Base-by-base conservation (phyloP, 2,329 filamentous ascomycete genomes). In the Trichophyton benhamiae region DNA sequence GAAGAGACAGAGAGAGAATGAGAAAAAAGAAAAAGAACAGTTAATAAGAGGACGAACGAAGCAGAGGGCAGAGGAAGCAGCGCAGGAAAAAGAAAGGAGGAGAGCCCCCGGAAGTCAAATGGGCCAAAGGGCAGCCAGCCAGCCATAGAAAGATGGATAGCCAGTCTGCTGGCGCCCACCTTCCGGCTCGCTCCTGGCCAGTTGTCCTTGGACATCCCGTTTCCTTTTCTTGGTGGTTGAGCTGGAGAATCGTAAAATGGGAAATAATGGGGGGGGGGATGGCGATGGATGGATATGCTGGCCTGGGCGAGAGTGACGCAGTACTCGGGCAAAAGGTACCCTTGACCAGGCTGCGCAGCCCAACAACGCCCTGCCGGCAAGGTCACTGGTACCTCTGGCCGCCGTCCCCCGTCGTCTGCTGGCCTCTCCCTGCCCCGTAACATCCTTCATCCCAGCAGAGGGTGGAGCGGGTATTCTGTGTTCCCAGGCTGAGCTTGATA, bases 391-490 rank as follows among this genome's bases (percentile, higher is more conserved):
- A 55, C 49, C 17, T 17, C 17, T 52, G 42, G n/a, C 48, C 17
- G 25, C 25, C 3, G 25, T 27, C 25, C 25, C 25, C 25, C 33
- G 33, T 11, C 33, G 33, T 36, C 33, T 36, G 33, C 27, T 25
- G 22, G 9, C 9, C 20, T 49, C 20, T 13, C 3, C 20, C 20
- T 25, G 46, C 36, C 13, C 33, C 13, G 27, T 55, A 55, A 55
- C 49, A 55, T 33, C 25, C 27, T 7, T 53, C 17, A 20, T 33
- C 27, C 49, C 15, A 55, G 13, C 49, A 55, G 33, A 55, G 49
- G 49, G 49, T 33, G 30, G 49, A 55, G 49, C 49, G 49, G 49
- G 30, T 55, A 55, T 55, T 33, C 49, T 55, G 49, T 55, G 25
- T 55, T 55, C 49, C 30, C 49, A 55, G 49, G 33, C 7, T 8